Percentiles rank a stretch among this genome's conserved stretches.
Evolutionary conservation across 768 basidiomycete species (phyloP).

Genomic region (Paxillus ammoniavirescens): DNA sequence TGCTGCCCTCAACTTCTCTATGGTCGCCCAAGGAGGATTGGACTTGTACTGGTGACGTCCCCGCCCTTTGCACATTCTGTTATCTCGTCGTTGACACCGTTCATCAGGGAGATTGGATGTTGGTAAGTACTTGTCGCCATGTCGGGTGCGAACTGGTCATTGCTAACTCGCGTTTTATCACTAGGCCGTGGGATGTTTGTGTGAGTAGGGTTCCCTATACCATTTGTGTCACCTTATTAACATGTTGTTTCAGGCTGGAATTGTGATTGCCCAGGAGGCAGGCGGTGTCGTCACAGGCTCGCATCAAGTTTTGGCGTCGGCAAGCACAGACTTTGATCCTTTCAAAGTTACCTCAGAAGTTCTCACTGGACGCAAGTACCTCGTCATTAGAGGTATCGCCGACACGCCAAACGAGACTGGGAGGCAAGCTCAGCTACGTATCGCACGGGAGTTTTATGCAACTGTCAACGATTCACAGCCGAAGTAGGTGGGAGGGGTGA

Average conservation of each 20-base stretch:
- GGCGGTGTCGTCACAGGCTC: conserved; percentile 80
- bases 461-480: conserved; percentile 70
- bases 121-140: conserved; percentile 39
- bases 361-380: conserved; percentile 75
- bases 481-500: conserved; percentile 31
- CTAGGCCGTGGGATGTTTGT: conserved; percentile 84
- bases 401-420: conserved; percentile 64
- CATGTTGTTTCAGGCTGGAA: conserved; percentile 60
- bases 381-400: conserved; percentile 71
- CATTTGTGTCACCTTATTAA: not conserved
- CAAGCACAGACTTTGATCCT: conserved; percentile 35
- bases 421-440: conserved; percentile 68
- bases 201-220: conserved; percentile 32
- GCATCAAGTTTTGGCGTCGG: conserved; percentile 43
- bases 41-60: conserved; percentile 79
- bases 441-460: conserved; percentile 86
- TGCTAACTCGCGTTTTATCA: not conserved
- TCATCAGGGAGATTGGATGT: conserved; percentile 74
- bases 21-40: conserved; percentile 86
- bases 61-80: not conserved
- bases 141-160: not conserved
- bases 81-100: not conserved
- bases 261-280: conserved; percentile 88
- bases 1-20: conserved; percentile 76
- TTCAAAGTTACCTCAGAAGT: conserved; percentile 69